A percentile compares a stretch with the other conserved stretches of the same genome.
These are phyloP conservation scores for Cercophora sp. DNA, from an alignment of 495 filamentous ascomycete species.

Conservation along the genomic window DNA sequence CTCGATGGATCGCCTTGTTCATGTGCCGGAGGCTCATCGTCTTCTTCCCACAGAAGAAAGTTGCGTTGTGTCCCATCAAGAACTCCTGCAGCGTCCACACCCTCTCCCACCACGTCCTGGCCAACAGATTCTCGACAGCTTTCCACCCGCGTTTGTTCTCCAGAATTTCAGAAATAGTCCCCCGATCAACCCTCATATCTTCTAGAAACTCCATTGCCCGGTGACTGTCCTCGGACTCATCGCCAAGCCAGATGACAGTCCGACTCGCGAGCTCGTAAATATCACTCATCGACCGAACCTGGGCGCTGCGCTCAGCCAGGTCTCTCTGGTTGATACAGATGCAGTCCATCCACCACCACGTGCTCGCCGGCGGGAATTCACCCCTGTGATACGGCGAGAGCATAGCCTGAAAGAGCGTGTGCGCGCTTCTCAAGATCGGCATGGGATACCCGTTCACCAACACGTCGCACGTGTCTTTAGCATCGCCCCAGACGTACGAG, in stretches of 20 bases:
- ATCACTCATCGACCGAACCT: constrained; percentile 25
- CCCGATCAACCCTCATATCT: no score
- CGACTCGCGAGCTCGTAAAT: constrained; percentile 23
- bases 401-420: constrained; percentile 1
- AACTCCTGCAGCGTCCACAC: constrained; percentile 13
- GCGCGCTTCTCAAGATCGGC: neutral
- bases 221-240: constrained; percentile 12
- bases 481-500: constrained; percentile 10
- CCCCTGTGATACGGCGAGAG: neutral
- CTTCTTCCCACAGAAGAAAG: neutral
- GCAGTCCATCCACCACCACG: constrained; percentile 25
- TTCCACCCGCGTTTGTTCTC: no score
- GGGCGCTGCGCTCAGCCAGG: constrained; percentile 18
- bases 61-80: neutral
- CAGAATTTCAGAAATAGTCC: neutral
- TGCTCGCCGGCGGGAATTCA: neutral
- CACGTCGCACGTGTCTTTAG: neutral
- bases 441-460: neutral
- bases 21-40: neutral
- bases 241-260: constrained; percentile 30
- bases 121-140: neutral
- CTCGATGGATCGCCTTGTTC: neutral
- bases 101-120: constrained; percentile 2
- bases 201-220: constrained; percentile 6
- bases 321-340: constrained; percentile 31